Conservation (phyloP, 495 filamentous ascomycete species). For the Aspergillus homomorphus region DNA sequence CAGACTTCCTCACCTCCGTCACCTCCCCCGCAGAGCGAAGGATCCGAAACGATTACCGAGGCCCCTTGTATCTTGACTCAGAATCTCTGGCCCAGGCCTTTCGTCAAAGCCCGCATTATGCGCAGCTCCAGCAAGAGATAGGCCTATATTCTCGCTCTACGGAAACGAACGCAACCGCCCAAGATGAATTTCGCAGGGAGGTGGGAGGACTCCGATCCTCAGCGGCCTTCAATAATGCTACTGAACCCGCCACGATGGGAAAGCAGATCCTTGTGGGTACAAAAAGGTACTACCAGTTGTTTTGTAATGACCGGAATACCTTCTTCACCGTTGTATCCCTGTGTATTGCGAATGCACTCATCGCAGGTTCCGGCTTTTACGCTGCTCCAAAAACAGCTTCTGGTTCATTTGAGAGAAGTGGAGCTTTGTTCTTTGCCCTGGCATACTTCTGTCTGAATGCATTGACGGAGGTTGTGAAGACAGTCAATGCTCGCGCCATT, state of each 20-base stretch:
- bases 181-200: background rate
- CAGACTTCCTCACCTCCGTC: conserved; percentile 80
- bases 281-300: background rate
- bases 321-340: background rate
- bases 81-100: conserved; percentile 42
- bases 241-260: background rate
- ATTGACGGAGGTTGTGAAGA: background rate
- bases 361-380: background rate
- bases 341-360: background rate
- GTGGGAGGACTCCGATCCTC: background rate
- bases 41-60: no score
- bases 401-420: background rate
- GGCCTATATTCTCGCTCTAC: no score
- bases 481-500: background rate
- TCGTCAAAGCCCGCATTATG: conserved; percentile 53
- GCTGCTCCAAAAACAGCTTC: background rate
- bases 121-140: conserved; percentile 63
- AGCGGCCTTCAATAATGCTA: background rate
- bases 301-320: background rate
- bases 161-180: conserved; percentile 52
- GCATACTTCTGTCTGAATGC: background rate
- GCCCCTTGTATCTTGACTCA: background rate
- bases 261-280: background rate
- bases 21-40: conserved; percentile 66
- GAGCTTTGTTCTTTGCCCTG: background rate